phyloP scores from a whole-genome alignment of 345 rosid species.

The Sonneratia alba region DNA sequence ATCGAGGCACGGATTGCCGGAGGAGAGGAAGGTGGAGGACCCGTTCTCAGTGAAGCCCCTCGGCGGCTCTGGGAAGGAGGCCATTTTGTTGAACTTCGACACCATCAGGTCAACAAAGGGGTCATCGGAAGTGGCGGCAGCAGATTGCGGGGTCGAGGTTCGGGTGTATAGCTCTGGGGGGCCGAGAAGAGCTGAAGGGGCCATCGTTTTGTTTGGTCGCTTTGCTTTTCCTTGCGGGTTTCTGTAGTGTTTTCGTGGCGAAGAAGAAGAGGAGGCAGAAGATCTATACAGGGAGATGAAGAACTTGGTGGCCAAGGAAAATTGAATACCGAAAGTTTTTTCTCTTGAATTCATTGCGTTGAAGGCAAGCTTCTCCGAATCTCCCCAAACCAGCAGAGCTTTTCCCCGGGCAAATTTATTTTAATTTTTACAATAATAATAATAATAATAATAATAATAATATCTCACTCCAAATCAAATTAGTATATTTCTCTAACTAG shows the following conservation, averaged over 20 bases:
- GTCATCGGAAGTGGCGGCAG: neutral
- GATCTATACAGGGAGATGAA: neutral
- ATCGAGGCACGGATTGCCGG: constrained; percentile 52
- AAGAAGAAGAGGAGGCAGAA: neutral
- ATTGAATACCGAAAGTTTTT: too few species aligned
- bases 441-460: too few species aligned
- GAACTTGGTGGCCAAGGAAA: neutral
- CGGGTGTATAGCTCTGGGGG: constrained; percentile 5
- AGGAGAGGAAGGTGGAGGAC: constrained; percentile 27
- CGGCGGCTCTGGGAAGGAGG: constrained; percentile 7
- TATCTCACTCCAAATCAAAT: too few species aligned
- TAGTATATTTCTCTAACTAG: too few species aligned
- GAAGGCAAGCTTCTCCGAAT: neutral
- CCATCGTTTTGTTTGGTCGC: neutral
- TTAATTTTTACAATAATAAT: too few species aligned
- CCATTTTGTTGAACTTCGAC: constrained; percentile 19
- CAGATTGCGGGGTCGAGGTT: too few species aligned
- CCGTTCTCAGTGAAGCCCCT: constrained; percentile 40
- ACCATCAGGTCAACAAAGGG: constrained; percentile 33
- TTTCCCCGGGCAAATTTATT: too few species aligned
- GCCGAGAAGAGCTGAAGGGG: constrained; percentile 7
- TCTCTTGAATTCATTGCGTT: neutral
- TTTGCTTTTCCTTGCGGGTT: too few species aligned
- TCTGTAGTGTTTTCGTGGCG: neutral
- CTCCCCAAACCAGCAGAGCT: too few species aligned